Conservation (phyloP, 257 asterid genomes). For the Misopates orontium region DNA sequence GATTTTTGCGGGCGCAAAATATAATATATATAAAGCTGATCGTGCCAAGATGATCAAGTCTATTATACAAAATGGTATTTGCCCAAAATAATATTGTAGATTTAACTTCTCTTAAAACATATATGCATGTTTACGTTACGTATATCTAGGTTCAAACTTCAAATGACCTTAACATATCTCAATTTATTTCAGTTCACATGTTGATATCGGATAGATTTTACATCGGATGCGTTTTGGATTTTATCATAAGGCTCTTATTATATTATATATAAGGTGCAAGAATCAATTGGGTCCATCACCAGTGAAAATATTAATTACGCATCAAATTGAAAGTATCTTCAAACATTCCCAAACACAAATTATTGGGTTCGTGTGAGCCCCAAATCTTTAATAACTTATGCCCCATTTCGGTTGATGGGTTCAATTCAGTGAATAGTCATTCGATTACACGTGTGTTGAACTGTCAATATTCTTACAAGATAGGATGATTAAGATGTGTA, state of each 20-base stretch:
- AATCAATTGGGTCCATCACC: background rate
- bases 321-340: background rate
- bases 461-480: constrained; percentile 32
- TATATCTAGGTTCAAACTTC: too few relatives aligned
- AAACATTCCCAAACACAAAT: constrained; percentile 22
- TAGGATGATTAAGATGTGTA: constrained; percentile 30
- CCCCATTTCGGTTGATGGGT: constrained; percentile 30
- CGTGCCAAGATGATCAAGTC: too few relatives aligned
- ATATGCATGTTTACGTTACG: too few relatives aligned
- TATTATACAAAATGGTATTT: too few relatives aligned
- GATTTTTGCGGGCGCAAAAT: too few relatives aligned
- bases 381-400: constrained; percentile 9
- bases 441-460: constrained; percentile 51
- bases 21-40: too few relatives aligned
- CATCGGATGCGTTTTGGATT: too few relatives aligned
- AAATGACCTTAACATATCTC: too few relatives aligned
- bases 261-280: background rate
- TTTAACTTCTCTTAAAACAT: too few relatives aligned
- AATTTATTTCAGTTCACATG: background rate
- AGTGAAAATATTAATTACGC: background rate
- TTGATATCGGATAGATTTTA: background rate
- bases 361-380: constrained; percentile 19
- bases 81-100: too few relatives aligned
- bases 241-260: too few relatives aligned
- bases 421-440: constrained; percentile 33